Evolutionary conservation across 257 asterid genomes (phyloP).

Genomic region (Solanum bulbocastanum): DNA sequence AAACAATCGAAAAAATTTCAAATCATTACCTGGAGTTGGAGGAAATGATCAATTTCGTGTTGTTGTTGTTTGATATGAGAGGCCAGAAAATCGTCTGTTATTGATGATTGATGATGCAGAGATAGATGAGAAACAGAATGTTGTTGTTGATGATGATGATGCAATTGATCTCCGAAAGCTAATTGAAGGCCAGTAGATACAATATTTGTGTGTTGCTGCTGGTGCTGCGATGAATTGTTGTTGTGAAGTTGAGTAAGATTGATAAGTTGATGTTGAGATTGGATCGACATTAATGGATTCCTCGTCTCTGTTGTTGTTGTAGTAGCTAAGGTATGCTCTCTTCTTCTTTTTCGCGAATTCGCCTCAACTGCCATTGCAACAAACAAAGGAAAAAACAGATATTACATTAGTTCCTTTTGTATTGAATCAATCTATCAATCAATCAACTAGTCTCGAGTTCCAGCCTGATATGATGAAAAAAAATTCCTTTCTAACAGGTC

Average conservation of each 20-base stretch:
- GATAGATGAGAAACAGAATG: slow-evolving; percentile 16
- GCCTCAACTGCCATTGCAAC: slow-evolving; percentile 1
- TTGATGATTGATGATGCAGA: slow-evolving; percentile 15
- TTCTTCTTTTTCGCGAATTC: slow-evolving; percentile 17
- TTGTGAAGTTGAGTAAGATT: slow-evolving; percentile 17
- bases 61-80: slow-evolving; percentile 23
- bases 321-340: slow-evolving; percentile 6
- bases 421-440: background rate
- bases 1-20: background rate
- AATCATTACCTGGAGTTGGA: slow-evolving; percentile 4
- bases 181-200: slow-evolving; percentile 35
- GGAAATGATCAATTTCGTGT: slow-evolving; percentile 20
- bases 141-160: slow-evolving; percentile 2
- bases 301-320: background rate
- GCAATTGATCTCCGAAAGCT: slow-evolving; percentile 17
- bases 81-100: slow-evolving; percentile 19
- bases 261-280: slow-evolving; percentile 7
- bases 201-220: slow-evolving; percentile 8
- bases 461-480: background rate
- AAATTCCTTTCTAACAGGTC: background rate
- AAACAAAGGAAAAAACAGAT: background rate
- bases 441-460: background rate
- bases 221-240: background rate
- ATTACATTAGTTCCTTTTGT: background rate
- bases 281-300: slow-evolving; percentile 11